Conservation (phyloP, 2,329 filamentous ascomycete species). For the Pseudogymnoascus sp. region DNA sequence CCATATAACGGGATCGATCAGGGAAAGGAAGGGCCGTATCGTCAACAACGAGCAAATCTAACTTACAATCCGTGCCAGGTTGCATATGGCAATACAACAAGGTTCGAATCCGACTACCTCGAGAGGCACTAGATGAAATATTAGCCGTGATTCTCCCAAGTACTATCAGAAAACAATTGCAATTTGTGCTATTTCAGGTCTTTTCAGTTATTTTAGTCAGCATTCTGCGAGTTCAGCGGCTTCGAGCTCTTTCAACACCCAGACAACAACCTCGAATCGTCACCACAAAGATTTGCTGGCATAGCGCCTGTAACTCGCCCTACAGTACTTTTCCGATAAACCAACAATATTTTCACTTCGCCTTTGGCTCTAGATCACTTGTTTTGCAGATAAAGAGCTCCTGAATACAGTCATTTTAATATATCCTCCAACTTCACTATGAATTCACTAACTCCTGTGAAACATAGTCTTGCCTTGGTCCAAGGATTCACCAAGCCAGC, state of each 20-base stretch:
- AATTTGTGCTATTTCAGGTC: slow-evolving; percentile 52
- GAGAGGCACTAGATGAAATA: not conserved
- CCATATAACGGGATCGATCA: not conserved
- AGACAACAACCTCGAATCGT: slow-evolving; percentile 5
- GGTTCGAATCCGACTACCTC: too few relatives aligned
- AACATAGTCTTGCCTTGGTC: slow-evolving; percentile 25
- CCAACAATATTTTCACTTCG: slow-evolving; percentile 41
- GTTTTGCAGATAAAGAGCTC: slow-evolving; percentile 41
- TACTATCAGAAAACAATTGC: not conserved
- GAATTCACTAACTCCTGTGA: slow-evolving; percentile 22
- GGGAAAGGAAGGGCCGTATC: not conserved
- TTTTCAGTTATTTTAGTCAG: slow-evolving; percentile 58
- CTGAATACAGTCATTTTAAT: slow-evolving; percentile 39
- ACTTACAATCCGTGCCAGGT: not conserved
- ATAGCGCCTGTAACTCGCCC: slow-evolving; percentile 3
- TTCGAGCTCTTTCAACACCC: slow-evolving; percentile 18
- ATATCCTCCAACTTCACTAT: slow-evolving; percentile 24
- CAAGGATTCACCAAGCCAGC: slow-evolving; percentile 19
- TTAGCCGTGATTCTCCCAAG: not conserved
- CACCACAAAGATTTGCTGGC: slow-evolving; percentile 17
- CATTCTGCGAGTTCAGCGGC: slow-evolving; percentile 31
- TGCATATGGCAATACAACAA: not conserved
- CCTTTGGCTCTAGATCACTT: slow-evolving; percentile 50
- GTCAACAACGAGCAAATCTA: not conserved
- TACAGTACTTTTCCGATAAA: slow-evolving; percentile 10